Conservation (phyloP, 371 early-diverging fungal species). For the Mortierella sp. region DNA sequence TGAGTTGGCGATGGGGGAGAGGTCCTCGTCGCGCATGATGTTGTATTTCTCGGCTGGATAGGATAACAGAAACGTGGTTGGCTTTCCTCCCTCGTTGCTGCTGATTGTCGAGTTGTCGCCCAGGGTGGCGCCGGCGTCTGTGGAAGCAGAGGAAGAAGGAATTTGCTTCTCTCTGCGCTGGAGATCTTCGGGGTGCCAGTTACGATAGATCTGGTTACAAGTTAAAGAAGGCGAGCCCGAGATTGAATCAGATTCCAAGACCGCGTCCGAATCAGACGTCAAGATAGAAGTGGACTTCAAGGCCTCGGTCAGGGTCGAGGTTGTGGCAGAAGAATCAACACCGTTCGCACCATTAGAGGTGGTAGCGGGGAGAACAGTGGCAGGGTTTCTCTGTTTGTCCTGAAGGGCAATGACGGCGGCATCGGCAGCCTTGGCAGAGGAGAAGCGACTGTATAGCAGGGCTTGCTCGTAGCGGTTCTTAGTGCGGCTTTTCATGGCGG, state of each 20-base stretch:
- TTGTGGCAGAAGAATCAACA: background rate
- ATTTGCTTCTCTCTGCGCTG: background rate
- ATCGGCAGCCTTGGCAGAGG: background rate
- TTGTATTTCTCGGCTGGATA: slow-evolving; percentile 11
- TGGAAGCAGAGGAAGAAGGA: too few species aligned
- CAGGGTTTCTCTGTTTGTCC: background rate
- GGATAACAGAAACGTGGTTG: background rate
- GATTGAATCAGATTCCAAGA: background rate
- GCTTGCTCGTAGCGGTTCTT: background rate
- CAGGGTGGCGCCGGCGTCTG: too few species aligned
- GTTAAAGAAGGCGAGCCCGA: background rate
- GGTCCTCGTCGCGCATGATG: background rate
- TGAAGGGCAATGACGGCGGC: background rate
- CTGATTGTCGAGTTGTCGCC: background rate
- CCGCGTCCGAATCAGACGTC: background rate
- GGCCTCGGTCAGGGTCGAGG: background rate
- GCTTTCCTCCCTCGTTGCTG: background rate
- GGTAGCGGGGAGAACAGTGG: too few species aligned
- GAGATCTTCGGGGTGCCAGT: background rate
- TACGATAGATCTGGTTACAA: background rate
- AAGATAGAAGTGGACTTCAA: background rate
- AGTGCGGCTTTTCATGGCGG: background rate
- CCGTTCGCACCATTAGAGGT: background rate
- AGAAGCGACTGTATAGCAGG: background rate
- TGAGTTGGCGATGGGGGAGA: background rate